Evolutionary conservation across 768 basidiomycete species (phyloP).

Genomic region (Grammothele lineata): DNA sequence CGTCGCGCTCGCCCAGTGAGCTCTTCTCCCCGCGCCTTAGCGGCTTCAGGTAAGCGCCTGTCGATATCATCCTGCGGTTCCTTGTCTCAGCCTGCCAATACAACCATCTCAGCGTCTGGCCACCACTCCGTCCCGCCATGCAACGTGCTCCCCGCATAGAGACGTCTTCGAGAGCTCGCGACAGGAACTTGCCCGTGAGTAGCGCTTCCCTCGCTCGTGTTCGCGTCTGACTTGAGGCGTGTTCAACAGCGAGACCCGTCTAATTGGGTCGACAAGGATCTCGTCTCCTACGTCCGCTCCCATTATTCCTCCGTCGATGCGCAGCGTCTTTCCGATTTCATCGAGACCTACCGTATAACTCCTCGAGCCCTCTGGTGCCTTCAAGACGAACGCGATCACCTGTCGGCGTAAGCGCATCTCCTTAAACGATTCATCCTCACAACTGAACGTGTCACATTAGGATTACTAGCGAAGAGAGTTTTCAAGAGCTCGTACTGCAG

Average conservation of each 20-base stretch:
- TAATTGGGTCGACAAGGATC: slow-evolving; percentile 5
- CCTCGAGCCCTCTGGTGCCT: slow-evolving; percentile 8
- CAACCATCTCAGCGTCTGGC: too few species aligned
- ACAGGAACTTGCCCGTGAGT: background rate
- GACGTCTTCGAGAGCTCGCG: background rate
- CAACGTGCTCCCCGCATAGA: background rate
- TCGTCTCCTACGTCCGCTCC: background rate
- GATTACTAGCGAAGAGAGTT: background rate
- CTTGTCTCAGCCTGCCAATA: too few species aligned
- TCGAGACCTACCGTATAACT: background rate
- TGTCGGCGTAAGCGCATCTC: background rate
- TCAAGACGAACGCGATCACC: slow-evolving; percentile 1
- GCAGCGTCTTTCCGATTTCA: background rate
- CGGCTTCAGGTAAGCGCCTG: background rate
- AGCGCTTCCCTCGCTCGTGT: background rate
- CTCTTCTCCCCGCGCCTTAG: background rate
- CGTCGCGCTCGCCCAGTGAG: background rate
- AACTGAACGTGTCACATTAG: too few species aligned
- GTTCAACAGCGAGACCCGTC: slow-evolving; percentile 1
- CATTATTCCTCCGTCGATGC: background rate
- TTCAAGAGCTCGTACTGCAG: slow-evolving; percentile 2
- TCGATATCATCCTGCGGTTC: too few species aligned
- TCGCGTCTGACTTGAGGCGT: background rate
- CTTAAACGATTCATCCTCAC: background rate
- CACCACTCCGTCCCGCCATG: background rate